Evolutionary conservation across 148 eudicot species (phyloP).

Genomic region (Pharnaceum exiguum): DNA sequence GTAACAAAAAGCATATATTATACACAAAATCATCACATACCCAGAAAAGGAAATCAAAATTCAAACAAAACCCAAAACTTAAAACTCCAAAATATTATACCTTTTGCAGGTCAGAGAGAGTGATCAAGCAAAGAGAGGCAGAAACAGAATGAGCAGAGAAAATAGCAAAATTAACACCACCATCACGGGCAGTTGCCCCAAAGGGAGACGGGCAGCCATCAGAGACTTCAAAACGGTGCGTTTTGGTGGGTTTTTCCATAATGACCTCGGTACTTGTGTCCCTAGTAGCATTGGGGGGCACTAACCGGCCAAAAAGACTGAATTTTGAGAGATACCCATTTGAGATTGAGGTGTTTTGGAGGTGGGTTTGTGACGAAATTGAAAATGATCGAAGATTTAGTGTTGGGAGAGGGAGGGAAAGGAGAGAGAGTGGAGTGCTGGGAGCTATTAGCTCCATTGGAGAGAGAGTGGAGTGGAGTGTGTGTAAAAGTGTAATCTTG

Average conservation of each 20-base stretch:
- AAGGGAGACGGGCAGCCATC: conserved; percentile 66
- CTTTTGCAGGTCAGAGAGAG: conserved; percentile 56
- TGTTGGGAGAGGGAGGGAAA: conserved; percentile 10
- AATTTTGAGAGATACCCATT: conserved; percentile 13
- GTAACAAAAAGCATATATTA: too few relatives aligned
- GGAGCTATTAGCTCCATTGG: conserved; percentile 40
- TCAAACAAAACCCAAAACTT: not conserved
- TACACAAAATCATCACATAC: too few relatives aligned
- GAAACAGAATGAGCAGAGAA: conserved; percentile 64
- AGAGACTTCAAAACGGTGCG: conserved; percentile 48
- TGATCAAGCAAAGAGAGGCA: conserved; percentile 72
- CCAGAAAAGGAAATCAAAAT: too few relatives aligned
- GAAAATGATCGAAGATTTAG: conserved; percentile 10
- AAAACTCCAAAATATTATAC: conserved; percentile 19
- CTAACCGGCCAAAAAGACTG: conserved; percentile 13
- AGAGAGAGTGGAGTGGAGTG: not conserved
- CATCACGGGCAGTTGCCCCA: conserved; percentile 66
- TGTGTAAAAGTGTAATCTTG: conserved; percentile 5
- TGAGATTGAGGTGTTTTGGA: conserved; percentile 16
- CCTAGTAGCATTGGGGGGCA: too few relatives aligned
- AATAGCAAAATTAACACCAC: conserved; percentile 82
- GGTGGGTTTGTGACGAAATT: not conserved
- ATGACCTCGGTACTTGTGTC: conserved; percentile 31
- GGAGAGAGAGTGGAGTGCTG: conserved; percentile 20
- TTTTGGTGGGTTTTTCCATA: conserved; percentile 28